phyloP scores from a whole-genome alignment of 495 filamentous ascomycete species.

The Lophiotrema nucula region DNA sequence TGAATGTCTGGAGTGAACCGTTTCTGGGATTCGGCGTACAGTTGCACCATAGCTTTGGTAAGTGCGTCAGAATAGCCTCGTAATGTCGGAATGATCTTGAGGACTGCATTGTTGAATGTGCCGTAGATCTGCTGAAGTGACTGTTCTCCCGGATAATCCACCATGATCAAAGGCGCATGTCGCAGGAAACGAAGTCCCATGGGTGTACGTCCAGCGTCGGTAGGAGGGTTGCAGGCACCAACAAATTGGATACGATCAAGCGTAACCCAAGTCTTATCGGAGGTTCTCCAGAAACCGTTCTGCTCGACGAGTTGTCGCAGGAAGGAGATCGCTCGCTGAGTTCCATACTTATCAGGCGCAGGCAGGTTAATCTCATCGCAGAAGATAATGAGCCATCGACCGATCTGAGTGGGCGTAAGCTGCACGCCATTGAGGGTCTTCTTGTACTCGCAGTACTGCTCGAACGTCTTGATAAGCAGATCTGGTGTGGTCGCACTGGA shows the following conservation, averaged over 20 bases:
- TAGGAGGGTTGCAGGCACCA: slow-evolving; percentile 98
- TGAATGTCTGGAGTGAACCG: slow-evolving; percentile 94
- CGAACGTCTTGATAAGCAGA: slow-evolving; percentile 96
- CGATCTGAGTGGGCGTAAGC: slow-evolving; percentile 93
- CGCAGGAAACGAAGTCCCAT: slow-evolving; percentile 91
- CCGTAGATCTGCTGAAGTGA: slow-evolving; percentile 97
- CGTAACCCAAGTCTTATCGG: slow-evolving; percentile 96
- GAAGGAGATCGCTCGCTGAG: slow-evolving; percentile 95
- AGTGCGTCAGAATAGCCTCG: slow-evolving; percentile 91
- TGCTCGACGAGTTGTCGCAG: slow-evolving; percentile 95
- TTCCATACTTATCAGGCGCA: slow-evolving; percentile 97
- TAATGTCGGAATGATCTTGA: slow-evolving; percentile 95
- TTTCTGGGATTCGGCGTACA: slow-evolving; percentile 91
- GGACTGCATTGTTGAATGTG: slow-evolving; percentile 92
- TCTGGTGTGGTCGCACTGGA: slow-evolving; percentile 97
- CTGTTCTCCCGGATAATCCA: slow-evolving; percentile 94
- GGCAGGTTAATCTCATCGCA: slow-evolving; percentile 99
- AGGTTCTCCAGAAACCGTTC: slow-evolving; percentile 97
- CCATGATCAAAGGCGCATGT: slow-evolving; percentile 96
- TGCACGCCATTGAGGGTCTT: slow-evolving; percentile 96
- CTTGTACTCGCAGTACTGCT: slow-evolving; percentile 99
- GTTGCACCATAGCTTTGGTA: slow-evolving; percentile 95
- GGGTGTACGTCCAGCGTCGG: slow-evolving; percentile 91
- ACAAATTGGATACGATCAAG: slow-evolving; percentile 98
- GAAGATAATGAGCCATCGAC: slow-evolving; percentile 96